Evolutionary conservation across 441 rosid genomes (phyloP).

Genomic region (Gossypium davidsonii): DNA sequence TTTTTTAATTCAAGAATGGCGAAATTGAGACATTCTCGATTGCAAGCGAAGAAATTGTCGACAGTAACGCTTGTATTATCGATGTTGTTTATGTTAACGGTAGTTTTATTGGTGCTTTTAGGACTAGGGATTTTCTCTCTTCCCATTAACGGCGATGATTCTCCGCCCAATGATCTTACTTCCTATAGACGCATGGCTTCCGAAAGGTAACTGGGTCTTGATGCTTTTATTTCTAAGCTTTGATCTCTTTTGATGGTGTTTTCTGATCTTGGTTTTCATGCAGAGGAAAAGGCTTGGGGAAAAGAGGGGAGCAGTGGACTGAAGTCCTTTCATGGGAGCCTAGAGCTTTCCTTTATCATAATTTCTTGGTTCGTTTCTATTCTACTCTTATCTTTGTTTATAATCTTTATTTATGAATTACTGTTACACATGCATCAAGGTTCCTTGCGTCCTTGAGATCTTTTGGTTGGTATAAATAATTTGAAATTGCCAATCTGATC

Average conservation of each 20-base stretch:
- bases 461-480: not conserved
- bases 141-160: constrained; percentile 35
- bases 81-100: constrained; percentile 44
- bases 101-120: constrained; percentile 54
- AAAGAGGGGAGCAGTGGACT: constrained; percentile 61
- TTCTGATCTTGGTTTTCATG: constrained; percentile 4
- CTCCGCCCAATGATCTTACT: constrained; percentile 40
- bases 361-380: constrained; percentile 44
- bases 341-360: constrained; percentile 57
- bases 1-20: constrained; percentile 26
- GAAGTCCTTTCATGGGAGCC: constrained; percentile 70
- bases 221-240: not conserved
- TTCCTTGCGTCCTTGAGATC: not conserved
- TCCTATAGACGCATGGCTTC: constrained; percentile 35
- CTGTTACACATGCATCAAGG: not conserved
- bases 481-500: not conserved
- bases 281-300: constrained; percentile 45
- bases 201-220: constrained; percentile 44
- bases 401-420: not conserved
- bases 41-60: constrained; percentile 43
- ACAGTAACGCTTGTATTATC: constrained; percentile 37
- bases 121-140: constrained; percentile 54
- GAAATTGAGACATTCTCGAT: constrained; percentile 46
- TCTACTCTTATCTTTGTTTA: not conserved
- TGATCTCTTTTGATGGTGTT: not conserved